These are phyloP conservation scores for Luffa acutangula DNA, from an alignment of 306 rosid species.

Conservation along the genomic window DNA sequence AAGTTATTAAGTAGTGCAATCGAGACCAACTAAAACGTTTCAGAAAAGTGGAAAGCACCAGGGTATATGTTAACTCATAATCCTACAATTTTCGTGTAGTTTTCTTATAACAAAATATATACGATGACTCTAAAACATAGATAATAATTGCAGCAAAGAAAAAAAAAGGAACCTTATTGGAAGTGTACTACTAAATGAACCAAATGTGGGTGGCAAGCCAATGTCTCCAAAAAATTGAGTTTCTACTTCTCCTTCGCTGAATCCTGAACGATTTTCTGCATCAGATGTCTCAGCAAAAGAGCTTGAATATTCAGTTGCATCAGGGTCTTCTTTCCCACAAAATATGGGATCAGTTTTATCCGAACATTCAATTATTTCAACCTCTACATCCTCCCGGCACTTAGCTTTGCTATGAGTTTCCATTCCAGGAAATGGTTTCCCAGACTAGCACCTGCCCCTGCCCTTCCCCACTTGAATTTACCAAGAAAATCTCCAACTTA, in stretches of 20 bases:
- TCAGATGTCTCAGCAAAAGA: constrained; percentile 70
- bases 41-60: not conserved
- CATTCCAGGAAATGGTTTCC: constrained; percentile 23
- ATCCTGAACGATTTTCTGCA: constrained; percentile 36
- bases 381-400: constrained; percentile 34
- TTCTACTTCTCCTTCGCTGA: constrained; percentile 73
- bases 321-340: constrained; percentile 52
- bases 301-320: constrained; percentile 85
- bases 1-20: not conserved
- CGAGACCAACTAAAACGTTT: not conserved
- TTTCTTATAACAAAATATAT: not conserved
- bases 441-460: constrained; percentile 17
- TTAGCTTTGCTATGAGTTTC: constrained; percentile 35
- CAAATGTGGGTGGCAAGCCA: constrained; percentile 30
- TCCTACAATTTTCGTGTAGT: not conserved
- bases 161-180: constrained; percentile 41
- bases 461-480: constrained; percentile 22
- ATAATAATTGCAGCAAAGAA: constrained; percentile 10
- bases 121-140: not conserved
- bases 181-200: constrained; percentile 28
- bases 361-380: constrained; percentile 49
- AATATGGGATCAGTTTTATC: constrained; percentile 31
- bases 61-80: not conserved
- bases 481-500: constrained; percentile 7
- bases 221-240: constrained; percentile 46